phyloP scores from a whole-genome alignment of 2,329 filamentous ascomycete genomes.

The Cladosporium colombiae region DNA sequence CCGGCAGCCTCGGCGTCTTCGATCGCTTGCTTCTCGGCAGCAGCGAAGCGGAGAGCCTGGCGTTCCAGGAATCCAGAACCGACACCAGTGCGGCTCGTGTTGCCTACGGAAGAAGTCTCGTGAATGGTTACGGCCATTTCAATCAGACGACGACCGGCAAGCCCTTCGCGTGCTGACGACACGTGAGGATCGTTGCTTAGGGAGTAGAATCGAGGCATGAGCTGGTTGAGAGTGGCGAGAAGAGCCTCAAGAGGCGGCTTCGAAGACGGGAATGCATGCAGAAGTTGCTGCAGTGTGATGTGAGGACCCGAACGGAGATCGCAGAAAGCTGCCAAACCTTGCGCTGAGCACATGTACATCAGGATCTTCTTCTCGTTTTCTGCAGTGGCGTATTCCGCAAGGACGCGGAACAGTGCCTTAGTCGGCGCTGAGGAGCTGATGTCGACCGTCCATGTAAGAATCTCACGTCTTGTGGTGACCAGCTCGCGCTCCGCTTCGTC shows the following conservation, averaged over 20 bases:
- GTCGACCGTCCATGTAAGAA: slow-evolving; percentile 95
- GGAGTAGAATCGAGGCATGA: slow-evolving; percentile 99
- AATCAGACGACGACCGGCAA: slow-evolving; percentile 74
- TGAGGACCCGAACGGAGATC: slow-evolving; percentile 85
- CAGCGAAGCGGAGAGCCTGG: slow-evolving; percentile 71
- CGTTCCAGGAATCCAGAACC: slow-evolving; percentile 93
- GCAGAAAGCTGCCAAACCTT: slow-evolving; percentile 91
- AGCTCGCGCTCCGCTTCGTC: slow-evolving; percentile 82
- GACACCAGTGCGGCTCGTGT: slow-evolving; percentile 70
- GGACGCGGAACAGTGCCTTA: slow-evolving; percentile 78
- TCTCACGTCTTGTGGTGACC: slow-evolving; percentile 83
- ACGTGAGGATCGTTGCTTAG: slow-evolving; percentile 94
- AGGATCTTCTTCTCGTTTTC: slow-evolving; percentile 87
- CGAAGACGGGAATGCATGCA: slow-evolving; percentile 88
- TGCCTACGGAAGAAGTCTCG: slow-evolving; percentile 77
- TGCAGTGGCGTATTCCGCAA: slow-evolving; percentile 81
- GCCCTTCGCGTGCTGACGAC: slow-evolving; percentile 67
- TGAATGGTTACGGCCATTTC: slow-evolving; percentile 98
- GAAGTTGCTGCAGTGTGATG: slow-evolving; percentile 79
- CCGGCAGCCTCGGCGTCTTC: slow-evolving; percentile 39
- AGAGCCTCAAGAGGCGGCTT: slow-evolving; percentile 83
- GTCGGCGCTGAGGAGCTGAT: slow-evolving; percentile 90
- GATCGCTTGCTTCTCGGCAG: slow-evolving; percentile 64
- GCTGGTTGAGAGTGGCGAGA: slow-evolving; percentile 75
- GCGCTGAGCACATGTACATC: slow-evolving; percentile 78